phyloP scores from a whole-genome alignment of 345 rosid species.

The Eucalyptus cloeziana region DNA sequence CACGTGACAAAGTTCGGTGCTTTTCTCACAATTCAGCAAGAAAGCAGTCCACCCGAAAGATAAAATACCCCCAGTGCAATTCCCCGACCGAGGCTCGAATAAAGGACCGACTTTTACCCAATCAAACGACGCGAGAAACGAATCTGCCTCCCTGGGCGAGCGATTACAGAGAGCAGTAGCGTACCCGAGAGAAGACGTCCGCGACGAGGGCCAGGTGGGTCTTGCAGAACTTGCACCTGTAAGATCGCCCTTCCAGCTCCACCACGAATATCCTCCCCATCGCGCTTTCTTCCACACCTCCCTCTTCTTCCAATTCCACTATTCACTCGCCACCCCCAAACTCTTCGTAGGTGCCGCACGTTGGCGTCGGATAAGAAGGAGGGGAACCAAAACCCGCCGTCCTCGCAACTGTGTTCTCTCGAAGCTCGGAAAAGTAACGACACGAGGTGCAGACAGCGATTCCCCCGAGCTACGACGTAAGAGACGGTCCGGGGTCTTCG shows the following conservation, averaged over 20 bases:
- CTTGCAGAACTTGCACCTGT: slow-evolving; percentile 79
- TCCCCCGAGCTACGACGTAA: not conserved
- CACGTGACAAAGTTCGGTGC: not conserved
- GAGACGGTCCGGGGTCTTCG: not conserved
- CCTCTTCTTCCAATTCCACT: not conserved
- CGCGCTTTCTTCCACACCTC: not conserved
- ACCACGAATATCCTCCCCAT: slow-evolving; percentile 89
- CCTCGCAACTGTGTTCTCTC: not conserved
- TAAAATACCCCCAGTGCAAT: not conserved
- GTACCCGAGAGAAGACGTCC: slow-evolving; percentile 63
- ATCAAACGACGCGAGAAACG: not conserved
- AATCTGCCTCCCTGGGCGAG: not conserved
- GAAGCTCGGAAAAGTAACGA: not conserved
- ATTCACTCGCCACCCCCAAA: not conserved
- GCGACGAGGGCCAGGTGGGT: slow-evolving; percentile 74
- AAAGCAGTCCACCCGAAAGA: not conserved
- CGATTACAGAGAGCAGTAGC: not conserved
- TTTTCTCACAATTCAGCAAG: not conserved
- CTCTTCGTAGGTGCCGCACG: not conserved
- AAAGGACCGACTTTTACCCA: not conserved
- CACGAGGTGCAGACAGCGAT: not conserved
- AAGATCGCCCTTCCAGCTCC: slow-evolving; percentile 87
- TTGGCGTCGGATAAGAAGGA: not conserved
- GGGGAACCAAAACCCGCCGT: not conserved
- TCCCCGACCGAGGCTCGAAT: not conserved